phyloP scores from a whole-genome alignment of 169 alveolate genomes.

The Eimeria acervulina region DNA sequence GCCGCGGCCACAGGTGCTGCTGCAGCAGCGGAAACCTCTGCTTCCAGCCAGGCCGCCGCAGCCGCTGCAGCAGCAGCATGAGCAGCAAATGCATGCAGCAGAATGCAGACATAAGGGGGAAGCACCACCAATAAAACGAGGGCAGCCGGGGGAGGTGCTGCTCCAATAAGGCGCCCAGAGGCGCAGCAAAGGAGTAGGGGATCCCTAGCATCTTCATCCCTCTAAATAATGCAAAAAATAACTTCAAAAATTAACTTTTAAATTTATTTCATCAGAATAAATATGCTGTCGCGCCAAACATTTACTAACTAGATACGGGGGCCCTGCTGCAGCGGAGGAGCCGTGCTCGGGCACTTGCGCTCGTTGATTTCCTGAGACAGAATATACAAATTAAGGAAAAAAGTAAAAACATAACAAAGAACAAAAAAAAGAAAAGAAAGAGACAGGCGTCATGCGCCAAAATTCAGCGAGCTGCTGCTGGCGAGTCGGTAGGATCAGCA shows the following conservation, averaged over 20 bases:
- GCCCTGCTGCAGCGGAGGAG: too few species aligned
- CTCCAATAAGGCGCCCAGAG: background rate
- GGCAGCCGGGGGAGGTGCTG: constrained; percentile 44
- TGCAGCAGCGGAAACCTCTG: constrained; percentile 50
- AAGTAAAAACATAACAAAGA: background rate
- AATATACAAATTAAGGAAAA: background rate
- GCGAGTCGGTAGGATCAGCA: background rate
- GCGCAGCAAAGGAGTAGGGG: background rate
- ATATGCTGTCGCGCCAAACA: background rate
- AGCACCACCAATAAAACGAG: background rate
- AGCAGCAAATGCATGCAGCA: background rate
- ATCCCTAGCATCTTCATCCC: background rate
- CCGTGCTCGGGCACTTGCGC: too few species aligned
- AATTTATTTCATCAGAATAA: background rate
- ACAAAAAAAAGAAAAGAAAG: too few species aligned
- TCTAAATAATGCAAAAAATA: background rate
- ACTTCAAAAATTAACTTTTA: background rate
- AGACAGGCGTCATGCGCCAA: background rate
- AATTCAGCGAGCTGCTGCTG: background rate
- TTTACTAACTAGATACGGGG: too few species aligned
- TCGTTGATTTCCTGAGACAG: too few species aligned
- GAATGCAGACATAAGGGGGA: background rate
- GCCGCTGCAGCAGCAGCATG: background rate
- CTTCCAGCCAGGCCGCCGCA: background rate
- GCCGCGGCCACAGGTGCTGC: constrained; percentile 53